A percentile compares a stretch with the other conserved stretches of the same genome.
phyloP scores from a whole-genome alignment of 2,329 filamentous ascomycete genomes.

The Cercospora citrullina region DNA sequence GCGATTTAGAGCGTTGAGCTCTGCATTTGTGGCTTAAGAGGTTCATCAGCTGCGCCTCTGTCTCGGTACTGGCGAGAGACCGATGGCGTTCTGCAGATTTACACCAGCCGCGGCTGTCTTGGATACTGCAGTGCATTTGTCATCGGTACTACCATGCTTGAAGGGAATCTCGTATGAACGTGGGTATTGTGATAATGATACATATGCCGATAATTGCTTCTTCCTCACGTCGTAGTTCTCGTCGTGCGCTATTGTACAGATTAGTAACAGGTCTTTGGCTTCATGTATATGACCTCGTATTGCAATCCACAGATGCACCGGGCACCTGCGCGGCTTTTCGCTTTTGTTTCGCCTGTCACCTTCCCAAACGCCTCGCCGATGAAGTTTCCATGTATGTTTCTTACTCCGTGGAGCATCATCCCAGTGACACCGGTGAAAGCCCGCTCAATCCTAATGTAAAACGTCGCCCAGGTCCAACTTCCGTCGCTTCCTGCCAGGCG shows the following conservation, averaged over 20 bases:
- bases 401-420: neutral
- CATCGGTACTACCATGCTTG: too few relatives aligned
- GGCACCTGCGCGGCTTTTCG: neutral
- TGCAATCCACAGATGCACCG: neutral
- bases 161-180: too few relatives aligned
- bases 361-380: neutral
- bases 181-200: neutral
- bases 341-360: neutral
- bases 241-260: neutral
- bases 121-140: neutral
- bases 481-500: constrained; percentile 31
- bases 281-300: neutral
- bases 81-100: neutral
- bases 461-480: constrained; percentile 39
- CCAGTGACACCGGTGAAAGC: neutral
- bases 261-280: neutral
- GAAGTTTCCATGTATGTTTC: neutral
- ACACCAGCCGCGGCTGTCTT: neutral
- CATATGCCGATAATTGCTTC: neutral
- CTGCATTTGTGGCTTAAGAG: neutral
- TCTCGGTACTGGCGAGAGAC: neutral
- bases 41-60: neutral
- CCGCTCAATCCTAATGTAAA: constrained; percentile 24
- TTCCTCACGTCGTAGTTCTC: neutral
- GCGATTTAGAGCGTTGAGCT: neutral